These are phyloP conservation scores for Xylaria intraflava DNA, from an alignment of 495 filamentous ascomycete genomes.

Conservation along the genomic window DNA sequence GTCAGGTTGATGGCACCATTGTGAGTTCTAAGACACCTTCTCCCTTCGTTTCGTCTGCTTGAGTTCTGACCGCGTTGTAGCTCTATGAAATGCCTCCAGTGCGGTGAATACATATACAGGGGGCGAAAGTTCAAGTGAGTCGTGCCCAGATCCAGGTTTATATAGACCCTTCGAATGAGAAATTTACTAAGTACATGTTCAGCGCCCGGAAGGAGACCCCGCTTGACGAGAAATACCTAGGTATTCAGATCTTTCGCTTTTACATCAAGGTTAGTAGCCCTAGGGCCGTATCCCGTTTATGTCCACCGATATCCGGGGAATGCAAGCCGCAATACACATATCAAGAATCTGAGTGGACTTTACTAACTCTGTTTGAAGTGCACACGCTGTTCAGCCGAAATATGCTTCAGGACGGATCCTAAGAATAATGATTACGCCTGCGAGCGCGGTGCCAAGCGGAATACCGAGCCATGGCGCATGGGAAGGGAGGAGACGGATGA, in stretches of 20 bases:
- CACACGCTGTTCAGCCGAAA: slow-evolving; percentile 81
- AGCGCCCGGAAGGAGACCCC: slow-evolving; percentile 83
- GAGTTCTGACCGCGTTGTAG: slow-evolving; percentile 6
- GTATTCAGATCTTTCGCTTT: slow-evolving; percentile 86
- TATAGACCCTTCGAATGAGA: background rate
- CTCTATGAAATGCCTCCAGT: slow-evolving; percentile 80
- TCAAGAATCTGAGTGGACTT: background rate
- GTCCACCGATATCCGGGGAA: background rate
- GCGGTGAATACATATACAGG: slow-evolving; percentile 81
- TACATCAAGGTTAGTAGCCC: slow-evolving; percentile 41
- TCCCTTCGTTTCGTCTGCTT: background rate
- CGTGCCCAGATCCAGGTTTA: background rate
- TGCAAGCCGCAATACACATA: background rate
- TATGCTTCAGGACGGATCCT: slow-evolving; percentile 92
- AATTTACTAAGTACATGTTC: background rate
- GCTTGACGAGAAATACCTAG: slow-evolving; percentile 76
- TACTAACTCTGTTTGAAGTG: slow-evolving; percentile 40
- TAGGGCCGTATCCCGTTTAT: background rate
- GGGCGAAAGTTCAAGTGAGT: slow-evolving; percentile 70
- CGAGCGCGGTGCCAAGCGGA: slow-evolving; percentile 78
- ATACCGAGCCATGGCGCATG: slow-evolving; percentile 84
- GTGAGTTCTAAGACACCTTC: background rate
- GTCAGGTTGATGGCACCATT: slow-evolving; percentile 98
- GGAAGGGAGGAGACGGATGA: slow-evolving; percentile 73
- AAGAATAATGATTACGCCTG: slow-evolving; percentile 90